These are phyloP conservation scores for Lentinula sp. DNA, from an alignment of 768 basidiomycete genomes.

Conservation along the genomic window DNA sequence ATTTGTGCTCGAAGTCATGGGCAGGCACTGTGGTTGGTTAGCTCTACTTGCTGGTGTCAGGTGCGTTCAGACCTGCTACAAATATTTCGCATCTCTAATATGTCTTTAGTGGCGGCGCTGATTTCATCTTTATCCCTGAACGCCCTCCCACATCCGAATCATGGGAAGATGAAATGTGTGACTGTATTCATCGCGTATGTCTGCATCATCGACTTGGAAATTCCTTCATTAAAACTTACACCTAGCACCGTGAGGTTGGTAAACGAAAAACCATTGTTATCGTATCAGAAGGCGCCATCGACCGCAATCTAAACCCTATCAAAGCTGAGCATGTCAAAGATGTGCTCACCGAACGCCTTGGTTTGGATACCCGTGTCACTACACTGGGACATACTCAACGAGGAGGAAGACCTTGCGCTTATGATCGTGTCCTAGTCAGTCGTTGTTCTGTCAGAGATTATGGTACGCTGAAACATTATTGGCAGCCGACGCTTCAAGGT, in stretches of 20 bases:
- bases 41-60: slow-evolving; percentile 90
- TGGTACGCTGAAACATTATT: background rate
- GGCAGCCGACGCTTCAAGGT: slow-evolving; percentile 92
- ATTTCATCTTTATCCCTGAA: slow-evolving; percentile 98
- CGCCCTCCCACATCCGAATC: slow-evolving; percentile 68
- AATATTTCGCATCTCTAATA: background rate
- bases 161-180: slow-evolving; percentile 94
- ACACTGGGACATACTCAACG: slow-evolving; percentile 96
- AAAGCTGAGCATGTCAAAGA: slow-evolving; percentile 87
- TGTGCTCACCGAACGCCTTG: slow-evolving; percentile 78
- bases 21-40: slow-evolving; percentile 99
- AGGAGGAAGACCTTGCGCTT: slow-evolving; percentile 90
- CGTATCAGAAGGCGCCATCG: slow-evolving; percentile 94
- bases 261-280: slow-evolving; percentile 99
- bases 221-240: background rate
- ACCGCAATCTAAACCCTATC: slow-evolving; percentile 86
- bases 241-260: slow-evolving; percentile 81
- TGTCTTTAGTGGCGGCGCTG: slow-evolving; percentile 69
- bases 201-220: background rate
- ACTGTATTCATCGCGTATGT: slow-evolving; percentile 64
- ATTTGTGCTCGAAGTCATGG: slow-evolving; percentile 99
- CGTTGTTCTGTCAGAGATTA: background rate
- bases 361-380: slow-evolving; percentile 93
- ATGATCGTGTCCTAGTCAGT: slow-evolving; percentile 84
- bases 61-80: slow-evolving; percentile 29